phyloP scores from a whole-genome alignment of 768 basidiomycete genomes.

The Psilocybe azurescens region DNA sequence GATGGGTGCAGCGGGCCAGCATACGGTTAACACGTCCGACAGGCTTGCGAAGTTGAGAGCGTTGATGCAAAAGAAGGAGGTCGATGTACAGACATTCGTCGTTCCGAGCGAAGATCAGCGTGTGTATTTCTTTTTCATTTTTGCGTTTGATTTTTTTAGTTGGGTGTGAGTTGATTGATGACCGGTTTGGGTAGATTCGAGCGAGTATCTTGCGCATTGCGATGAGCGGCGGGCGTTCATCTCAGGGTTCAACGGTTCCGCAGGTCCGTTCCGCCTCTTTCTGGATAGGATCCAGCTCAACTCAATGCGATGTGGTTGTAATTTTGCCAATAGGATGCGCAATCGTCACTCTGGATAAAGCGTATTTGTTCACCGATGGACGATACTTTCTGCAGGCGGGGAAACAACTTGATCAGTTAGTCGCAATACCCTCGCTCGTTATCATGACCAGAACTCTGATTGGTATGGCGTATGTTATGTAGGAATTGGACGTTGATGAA shows the following conservation, averaged over 20 bases:
- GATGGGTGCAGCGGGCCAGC: constrained; percentile 44
- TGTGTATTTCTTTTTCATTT: constrained; percentile 42
- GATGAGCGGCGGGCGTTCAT: constrained; percentile 89
- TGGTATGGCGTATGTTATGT: neutral
- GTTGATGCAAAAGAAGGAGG: constrained; percentile 63
- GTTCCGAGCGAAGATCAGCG: constrained; percentile 95
- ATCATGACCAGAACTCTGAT: neutral
- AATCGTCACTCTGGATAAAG: constrained; percentile 70
- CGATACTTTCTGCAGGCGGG: constrained; percentile 94
- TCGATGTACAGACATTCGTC: constrained; percentile 70
- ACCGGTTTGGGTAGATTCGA: constrained; percentile 61
- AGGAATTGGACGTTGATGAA: constrained; percentile 96
- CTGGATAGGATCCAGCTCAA: neutral
- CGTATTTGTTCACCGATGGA: constrained; percentile 93
- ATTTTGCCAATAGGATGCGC: constrained; percentile 62
- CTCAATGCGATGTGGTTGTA: neutral
- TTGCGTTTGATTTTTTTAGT: neutral
- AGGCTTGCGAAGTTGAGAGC: constrained; percentile 68
- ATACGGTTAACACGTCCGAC: constrained; percentile 65
- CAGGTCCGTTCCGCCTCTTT: constrained; percentile 54
- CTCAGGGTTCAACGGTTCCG: constrained; percentile 93
- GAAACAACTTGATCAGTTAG: constrained; percentile 85
- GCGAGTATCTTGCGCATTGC: constrained; percentile 87
- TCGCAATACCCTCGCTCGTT: neutral
- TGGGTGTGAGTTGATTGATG: neutral